These are phyloP conservation scores for Coemansia furcata DNA, from an alignment of 192 early-diverging fungal species.

Conservation along the genomic window DNA sequence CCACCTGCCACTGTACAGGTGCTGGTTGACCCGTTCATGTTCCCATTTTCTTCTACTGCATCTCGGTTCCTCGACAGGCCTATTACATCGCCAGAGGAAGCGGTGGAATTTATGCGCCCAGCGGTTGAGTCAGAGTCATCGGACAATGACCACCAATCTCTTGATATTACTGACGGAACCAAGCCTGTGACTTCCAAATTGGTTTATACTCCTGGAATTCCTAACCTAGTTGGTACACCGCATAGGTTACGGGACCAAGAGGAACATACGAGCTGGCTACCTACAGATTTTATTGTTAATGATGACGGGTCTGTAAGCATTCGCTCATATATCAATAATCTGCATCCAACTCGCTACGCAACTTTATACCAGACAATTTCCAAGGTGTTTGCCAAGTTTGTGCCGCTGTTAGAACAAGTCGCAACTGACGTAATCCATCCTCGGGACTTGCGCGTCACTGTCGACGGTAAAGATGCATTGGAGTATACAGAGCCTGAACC, in stretches of 20 bases:
- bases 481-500: conserved; percentile 35
- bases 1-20: background rate
- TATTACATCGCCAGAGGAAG: background rate
- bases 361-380: background rate
- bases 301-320: background rate
- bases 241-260: background rate
- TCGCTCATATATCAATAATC: conserved; percentile 4
- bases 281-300: background rate
- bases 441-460: background rate
- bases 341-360: background rate
- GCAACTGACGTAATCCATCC: conserved; percentile 5
- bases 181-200: background rate
- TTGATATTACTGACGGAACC: background rate
- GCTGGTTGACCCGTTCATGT: conserved; percentile 1
- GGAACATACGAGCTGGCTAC: background rate
- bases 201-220: background rate
- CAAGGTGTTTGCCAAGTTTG: background rate
- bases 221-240: background rate
- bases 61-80: background rate
- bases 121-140: background rate
- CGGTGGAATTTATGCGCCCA: background rate
- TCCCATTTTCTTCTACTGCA: background rate
- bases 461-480: background rate
- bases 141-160: background rate
- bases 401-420: conserved; percentile 52